Percentiles rank a stretch among this genome's conserved stretches.
These are phyloP conservation scores for Suhomyces faveliae DNA, from an alignment of 805 yeast species.

Conservation along the genomic window DNA sequence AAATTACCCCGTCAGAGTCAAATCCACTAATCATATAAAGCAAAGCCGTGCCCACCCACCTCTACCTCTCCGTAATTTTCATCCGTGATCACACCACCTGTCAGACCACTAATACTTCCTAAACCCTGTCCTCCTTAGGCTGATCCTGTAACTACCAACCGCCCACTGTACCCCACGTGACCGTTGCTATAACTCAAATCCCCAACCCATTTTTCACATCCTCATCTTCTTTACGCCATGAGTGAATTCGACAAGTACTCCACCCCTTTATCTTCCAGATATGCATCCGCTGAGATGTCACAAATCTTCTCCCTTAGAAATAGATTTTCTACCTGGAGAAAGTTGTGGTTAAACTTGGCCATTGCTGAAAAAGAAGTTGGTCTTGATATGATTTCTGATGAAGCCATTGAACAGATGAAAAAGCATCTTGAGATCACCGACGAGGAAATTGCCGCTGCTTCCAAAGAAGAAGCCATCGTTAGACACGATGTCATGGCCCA, in stretches of 20 bases:
- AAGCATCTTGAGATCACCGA: slow-evolving; percentile 80
- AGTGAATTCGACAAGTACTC: slow-evolving; percentile 69
- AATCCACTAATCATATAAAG: not conserved
- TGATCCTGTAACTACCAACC: too few relatives aligned
- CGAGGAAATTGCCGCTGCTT: slow-evolving; percentile 86
- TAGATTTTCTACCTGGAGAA: slow-evolving; percentile 98
- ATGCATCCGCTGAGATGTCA: slow-evolving; percentile 98
- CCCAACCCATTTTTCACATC: not conserved
- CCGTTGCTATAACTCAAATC: too few relatives aligned
- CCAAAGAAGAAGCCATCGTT: slow-evolving; percentile 93
- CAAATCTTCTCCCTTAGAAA: slow-evolving; percentile 86
- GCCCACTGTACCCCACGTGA: too few relatives aligned
- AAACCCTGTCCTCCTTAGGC: too few relatives aligned
- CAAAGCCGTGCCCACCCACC: not conserved
- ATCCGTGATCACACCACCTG: not conserved
- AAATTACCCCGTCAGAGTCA: slow-evolving; percentile 1
- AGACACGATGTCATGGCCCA: slow-evolving; percentile 99
- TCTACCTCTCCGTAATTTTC: not conserved
- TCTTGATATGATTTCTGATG: slow-evolving; percentile 77
- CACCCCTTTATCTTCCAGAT: slow-evolving; percentile 93
- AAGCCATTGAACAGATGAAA: slow-evolving; percentile 86
- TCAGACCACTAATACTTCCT: too few relatives aligned
- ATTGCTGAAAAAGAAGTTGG: slow-evolving; percentile 94
- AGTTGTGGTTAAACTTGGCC: slow-evolving; percentile 92
- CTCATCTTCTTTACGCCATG: slow-evolving; percentile 17